phyloP scores from a whole-genome alignment of 352 stramenopile genomes.

The Thalassiosira delicatula region DNA sequence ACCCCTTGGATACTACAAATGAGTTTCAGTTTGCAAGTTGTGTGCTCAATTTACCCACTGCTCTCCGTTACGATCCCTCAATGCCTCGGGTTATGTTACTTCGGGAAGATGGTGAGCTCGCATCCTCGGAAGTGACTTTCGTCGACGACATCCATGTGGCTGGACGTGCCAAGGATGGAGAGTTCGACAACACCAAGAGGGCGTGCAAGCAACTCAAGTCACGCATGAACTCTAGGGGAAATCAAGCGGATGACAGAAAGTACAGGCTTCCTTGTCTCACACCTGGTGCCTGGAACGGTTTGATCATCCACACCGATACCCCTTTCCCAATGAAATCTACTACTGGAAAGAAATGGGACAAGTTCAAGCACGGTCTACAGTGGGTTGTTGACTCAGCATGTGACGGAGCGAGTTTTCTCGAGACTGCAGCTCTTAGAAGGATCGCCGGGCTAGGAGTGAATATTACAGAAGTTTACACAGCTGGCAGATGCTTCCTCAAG shows the following conservation, averaged over 20 bases:
- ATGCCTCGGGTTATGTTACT: constrained; percentile 40
- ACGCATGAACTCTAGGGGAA: constrained; percentile 50
- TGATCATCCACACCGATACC: too few relatives aligned
- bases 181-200: too few relatives aligned
- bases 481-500: constrained; percentile 12
- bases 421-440: constrained; percentile 9
- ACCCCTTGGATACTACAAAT: constrained; percentile 22
- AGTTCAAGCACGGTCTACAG: constrained; percentile 20
- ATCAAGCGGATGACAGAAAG: too few relatives aligned
- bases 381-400: too few relatives aligned
- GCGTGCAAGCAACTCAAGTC: too few relatives aligned
- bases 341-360: constrained; percentile 45
- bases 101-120: constrained; percentile 35
- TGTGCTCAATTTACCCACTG: constrained; percentile 16
- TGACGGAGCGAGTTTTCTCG: background rate
- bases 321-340: constrained; percentile 44
- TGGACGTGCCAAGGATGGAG: too few relatives aligned
- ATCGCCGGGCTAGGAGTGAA: background rate
- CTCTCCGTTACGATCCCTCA: constrained; percentile 17
- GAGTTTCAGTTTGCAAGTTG: constrained; percentile 26
- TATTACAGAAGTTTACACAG: constrained; percentile 25
- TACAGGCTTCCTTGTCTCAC: too few relatives aligned
- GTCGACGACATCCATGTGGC: background rate
- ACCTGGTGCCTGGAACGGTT: too few relatives aligned
- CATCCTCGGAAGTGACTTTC: constrained; percentile 19